Conservation (phyloP, 257 asterid species). For the Datura wrightii region DNA sequence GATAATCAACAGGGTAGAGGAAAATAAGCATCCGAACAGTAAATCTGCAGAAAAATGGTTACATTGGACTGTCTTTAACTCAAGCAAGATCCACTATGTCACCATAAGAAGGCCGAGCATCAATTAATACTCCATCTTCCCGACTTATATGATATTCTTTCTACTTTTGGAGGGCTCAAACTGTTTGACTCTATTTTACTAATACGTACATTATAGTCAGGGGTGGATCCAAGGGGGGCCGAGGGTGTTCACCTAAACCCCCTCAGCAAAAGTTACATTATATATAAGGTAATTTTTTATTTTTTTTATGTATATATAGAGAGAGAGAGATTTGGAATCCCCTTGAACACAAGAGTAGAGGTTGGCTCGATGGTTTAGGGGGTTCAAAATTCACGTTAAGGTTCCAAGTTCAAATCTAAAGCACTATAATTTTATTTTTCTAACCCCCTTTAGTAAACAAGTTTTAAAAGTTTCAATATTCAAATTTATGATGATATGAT, state of each 20-base stretch:
- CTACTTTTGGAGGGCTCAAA: neutral
- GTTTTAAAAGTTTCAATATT: neutral
- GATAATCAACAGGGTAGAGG: constrained; percentile 10
- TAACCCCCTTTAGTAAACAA: too few relatives aligned
- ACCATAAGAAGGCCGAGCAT: neutral
- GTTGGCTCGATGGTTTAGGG: too few relatives aligned
- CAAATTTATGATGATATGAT: neutral
- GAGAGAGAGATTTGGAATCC: too few relatives aligned
- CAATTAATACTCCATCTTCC: neutral
- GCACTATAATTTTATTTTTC: too few relatives aligned
- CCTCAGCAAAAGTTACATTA: neutral
- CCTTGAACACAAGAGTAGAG: too few relatives aligned
- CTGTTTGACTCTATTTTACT: neutral
- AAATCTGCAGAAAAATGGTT: neutral
- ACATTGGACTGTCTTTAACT: neutral
- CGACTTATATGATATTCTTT: neutral
- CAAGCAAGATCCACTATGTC: neutral
- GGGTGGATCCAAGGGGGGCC: too few relatives aligned
- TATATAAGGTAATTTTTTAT: too few relatives aligned
- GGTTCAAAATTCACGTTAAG: too few relatives aligned
- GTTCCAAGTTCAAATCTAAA: too few relatives aligned
- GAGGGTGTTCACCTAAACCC: too few relatives aligned
- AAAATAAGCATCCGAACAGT: neutral
- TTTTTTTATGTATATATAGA: too few relatives aligned
- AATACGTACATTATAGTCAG: neutral